Base-by-base conservation (phyloP, 1,139 yeast genomes). In the Scheffersomyces parashehatae region DNA sequence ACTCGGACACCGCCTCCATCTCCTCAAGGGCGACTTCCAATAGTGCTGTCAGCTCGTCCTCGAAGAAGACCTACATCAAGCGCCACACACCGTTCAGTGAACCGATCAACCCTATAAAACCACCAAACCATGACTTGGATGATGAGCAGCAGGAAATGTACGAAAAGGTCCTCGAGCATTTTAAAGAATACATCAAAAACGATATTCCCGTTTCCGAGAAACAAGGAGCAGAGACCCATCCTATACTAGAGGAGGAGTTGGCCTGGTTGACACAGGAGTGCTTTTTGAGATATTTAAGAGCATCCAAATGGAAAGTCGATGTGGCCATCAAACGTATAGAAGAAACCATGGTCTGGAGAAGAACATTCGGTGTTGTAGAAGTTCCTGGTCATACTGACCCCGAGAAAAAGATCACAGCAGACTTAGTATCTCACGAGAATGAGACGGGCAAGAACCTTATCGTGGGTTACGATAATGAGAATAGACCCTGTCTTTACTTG, bases 191-290 rank as follows among this genome's bases (percentile, higher is more conserved):
- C 38, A 50, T 58, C 36, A 61, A 61, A 47, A 58, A 55, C 34
- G 52, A 55, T 13, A 50, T 54, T 10, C 58, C 59, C 2, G 58
- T 39, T 53, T 51, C 53, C 43, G 57, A 64, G 40, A 56, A 75
- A 39, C 52, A 52, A 16, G 59, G 77, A 4, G 70, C 77, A 0
- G 51, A 57, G 5, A 65, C 47, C 5, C 55, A 54, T 3, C 54
- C 57, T 3, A 58, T 88, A 29, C 62, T 75, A 3, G 79, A 70
- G 12, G 79, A 73, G 45, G 98, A 93, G 62, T 82, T 81, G 58
- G 88, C 95, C 1, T 93, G 98, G 97, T 70, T 93, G 41, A 87
- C 97, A 3, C 78, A 85, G 53, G 98, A 93, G 61, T 93, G 98
- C 59, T 75, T 93, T 44, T 67, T 89, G 56, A 76, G 99, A 57